Evolutionary conservation across 2,329 filamentous ascomycete genomes (phyloP).

Genomic region (Chaetothyriales sp.): DNA sequence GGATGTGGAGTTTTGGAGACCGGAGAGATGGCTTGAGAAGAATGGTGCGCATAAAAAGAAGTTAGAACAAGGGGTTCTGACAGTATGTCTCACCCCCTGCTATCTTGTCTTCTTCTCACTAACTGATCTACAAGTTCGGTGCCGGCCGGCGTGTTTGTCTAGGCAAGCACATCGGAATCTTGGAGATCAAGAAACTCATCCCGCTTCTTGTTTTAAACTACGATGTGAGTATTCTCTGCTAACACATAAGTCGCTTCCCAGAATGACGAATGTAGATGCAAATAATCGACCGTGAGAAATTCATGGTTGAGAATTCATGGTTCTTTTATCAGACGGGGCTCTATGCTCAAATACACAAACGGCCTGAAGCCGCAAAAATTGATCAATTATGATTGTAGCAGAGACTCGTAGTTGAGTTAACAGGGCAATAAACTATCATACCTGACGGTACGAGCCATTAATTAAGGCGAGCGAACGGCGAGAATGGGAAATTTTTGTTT

Average conservation of each 20-base stretch:
- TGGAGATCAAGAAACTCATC: conserved; percentile 19
- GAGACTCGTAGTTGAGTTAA: too few species aligned
- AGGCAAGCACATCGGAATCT: conserved; percentile 11
- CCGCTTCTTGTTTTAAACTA: conserved; percentile 15
- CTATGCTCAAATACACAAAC: not conserved
- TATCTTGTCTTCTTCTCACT: not conserved
- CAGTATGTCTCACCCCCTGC: not conserved
- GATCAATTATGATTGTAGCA: too few species aligned
- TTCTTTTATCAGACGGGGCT: not conserved
- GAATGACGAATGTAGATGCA: not conserved
- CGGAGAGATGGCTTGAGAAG: conserved; percentile 50
- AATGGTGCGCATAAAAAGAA: conserved; percentile 27
- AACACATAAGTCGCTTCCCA: not conserved
- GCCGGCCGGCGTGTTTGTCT: conserved; percentile 8
- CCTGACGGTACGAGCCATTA: too few species aligned
- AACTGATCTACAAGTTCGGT: conserved; percentile 1
- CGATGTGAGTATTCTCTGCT: conserved; percentile 13
- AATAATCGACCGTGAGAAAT: not conserved
- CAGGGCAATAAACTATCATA: too few species aligned
- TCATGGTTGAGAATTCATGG: not conserved
- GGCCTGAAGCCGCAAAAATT: not conserved
- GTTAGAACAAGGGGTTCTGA: conserved; percentile 31
- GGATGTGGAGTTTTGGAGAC: conserved; percentile 51
- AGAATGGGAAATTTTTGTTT: too few species aligned
- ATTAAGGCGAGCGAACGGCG: too few species aligned